Evolutionary conservation across 2,329 filamentous ascomycete genomes (phyloP).

Genomic region (Teratosphaeria viscida): DNA sequence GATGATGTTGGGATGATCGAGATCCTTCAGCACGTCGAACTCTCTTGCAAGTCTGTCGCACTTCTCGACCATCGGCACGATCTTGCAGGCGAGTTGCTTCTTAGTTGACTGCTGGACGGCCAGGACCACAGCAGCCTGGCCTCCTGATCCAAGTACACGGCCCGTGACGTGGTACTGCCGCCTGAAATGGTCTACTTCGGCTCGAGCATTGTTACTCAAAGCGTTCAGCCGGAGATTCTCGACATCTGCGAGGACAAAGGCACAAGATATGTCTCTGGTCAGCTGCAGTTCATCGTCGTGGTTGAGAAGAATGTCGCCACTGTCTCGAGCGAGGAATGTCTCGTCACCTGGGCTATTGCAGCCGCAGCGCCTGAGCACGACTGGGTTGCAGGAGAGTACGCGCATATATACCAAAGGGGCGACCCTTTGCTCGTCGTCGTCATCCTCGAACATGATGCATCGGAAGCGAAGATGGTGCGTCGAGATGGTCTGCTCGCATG

Average conservation of each 20-base stretch:
- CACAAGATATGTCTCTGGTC: slow-evolving; percentile 21
- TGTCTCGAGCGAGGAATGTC: slow-evolving; percentile 19
- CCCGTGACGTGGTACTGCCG: slow-evolving; percentile 40
- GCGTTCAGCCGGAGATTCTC: slow-evolving; percentile 2
- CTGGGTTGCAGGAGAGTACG: slow-evolving; percentile 36
- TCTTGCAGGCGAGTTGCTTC: slow-evolving; percentile 59
- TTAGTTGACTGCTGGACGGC: slow-evolving; percentile 42
- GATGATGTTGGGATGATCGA: slow-evolving; percentile 53
- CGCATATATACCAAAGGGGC: slow-evolving; percentile 38
- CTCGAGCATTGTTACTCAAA: slow-evolving; percentile 1
- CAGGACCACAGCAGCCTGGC: slow-evolving; percentile 44
- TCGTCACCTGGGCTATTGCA: slow-evolving; percentile 14
- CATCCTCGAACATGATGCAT: slow-evolving; percentile 36
- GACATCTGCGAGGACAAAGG: slow-evolving; percentile 7
- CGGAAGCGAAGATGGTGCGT: slow-evolving; percentile 37
- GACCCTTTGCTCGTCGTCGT: slow-evolving; percentile 21
- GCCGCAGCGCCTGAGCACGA: slow-evolving; percentile 25
- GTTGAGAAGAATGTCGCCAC: slow-evolving; percentile 32
- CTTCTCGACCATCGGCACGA: slow-evolving; percentile 31
- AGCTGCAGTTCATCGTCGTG: slow-evolving; percentile 32
- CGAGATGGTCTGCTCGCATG: slow-evolving; percentile 30
- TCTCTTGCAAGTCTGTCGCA: slow-evolving; percentile 23
- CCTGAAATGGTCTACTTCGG: slow-evolving; percentile 29
- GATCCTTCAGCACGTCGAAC: slow-evolving; percentile 39
- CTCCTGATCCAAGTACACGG: slow-evolving; percentile 44